Conservation (phyloP, 768 basidiomycete genomes). For the Leccinum pellstonianum region DNA sequence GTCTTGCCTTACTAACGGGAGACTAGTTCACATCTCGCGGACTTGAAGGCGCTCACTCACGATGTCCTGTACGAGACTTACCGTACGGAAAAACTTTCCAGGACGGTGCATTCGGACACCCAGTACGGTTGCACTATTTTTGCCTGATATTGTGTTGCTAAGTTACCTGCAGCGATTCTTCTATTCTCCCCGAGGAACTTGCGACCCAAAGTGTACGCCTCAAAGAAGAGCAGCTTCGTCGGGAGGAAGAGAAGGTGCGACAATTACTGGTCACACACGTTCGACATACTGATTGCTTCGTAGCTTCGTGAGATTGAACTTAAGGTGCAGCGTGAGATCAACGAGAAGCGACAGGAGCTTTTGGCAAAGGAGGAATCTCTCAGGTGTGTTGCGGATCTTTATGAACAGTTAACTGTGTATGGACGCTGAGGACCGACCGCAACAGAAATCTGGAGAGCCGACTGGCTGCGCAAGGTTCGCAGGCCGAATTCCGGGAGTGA, state of each 20-base stretch:
- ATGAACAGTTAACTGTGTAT: neutral
- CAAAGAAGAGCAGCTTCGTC: slow-evolving; percentile 97
- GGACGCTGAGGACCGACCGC: neutral
- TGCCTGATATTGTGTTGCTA: slow-evolving; percentile 19
- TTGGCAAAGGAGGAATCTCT: slow-evolving; percentile 95
- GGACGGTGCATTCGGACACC: slow-evolving; percentile 79
- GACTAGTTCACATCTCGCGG: slow-evolving; percentile 84
- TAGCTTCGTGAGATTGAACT: slow-evolving; percentile 96
- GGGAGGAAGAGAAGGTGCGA: slow-evolving; percentile 91
- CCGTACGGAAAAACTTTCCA: slow-evolving; percentile 94
- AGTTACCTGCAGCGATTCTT: slow-evolving; percentile 61
- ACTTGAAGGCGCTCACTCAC: slow-evolving; percentile 91
- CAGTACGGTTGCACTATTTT: slow-evolving; percentile 43
- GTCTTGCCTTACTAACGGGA: slow-evolving; percentile 10
- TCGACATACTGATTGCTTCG: slow-evolving; percentile 14
- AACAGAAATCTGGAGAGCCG: slow-evolving; percentile 85
- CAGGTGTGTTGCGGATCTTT: slow-evolving; percentile 47
- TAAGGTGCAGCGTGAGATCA: slow-evolving; percentile 97
- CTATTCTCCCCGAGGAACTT: slow-evolving; percentile 93
- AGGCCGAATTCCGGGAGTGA: slow-evolving; percentile 75
- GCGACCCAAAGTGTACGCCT: slow-evolving; percentile 95
- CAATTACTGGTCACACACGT: neutral
- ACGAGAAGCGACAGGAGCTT: slow-evolving; percentile 94
- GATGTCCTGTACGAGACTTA: slow-evolving; percentile 96
- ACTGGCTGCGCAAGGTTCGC: slow-evolving; percentile 84